phyloP scores from a whole-genome alignment of 345 rosid species.

The Cardamine resedifolia region DNA sequence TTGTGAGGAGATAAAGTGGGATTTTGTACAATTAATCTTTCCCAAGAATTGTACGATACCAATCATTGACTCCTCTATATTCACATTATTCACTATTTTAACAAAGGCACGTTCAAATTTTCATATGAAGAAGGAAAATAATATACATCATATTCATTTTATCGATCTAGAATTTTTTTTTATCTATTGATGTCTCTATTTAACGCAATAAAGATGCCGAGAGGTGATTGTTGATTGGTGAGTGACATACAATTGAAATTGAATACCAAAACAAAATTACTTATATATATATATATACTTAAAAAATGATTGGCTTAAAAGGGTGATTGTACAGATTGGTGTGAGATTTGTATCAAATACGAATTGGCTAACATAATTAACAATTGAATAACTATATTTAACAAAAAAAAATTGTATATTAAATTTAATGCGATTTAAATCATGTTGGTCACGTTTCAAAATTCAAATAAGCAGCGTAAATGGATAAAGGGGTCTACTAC shows the following conservation, averaged over 20 bases:
- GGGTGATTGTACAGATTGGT: neutral
- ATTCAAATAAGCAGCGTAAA: neutral
- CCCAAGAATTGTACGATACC: slow-evolving; percentile 19
- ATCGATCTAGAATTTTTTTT: too few species aligned
- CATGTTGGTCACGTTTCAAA: too few species aligned
- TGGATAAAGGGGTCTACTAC: neutral
- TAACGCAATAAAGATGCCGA: neutral
- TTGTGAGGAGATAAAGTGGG: slow-evolving; percentile 40
- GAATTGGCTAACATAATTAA: neutral
- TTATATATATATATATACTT: too few species aligned
- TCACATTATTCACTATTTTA: slow-evolving; percentile 10
- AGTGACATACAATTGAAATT: neutral
- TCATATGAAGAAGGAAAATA: neutral
- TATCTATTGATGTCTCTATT: too few species aligned
- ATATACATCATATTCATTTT: too few species aligned
- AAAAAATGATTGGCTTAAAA: neutral
- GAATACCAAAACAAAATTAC: neutral
- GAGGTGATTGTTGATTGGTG: neutral
- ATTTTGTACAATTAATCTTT: slow-evolving; percentile 28
- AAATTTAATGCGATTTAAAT: too few species aligned
- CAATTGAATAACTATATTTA: neutral
- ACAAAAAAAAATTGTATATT: neutral
- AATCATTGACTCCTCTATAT: slow-evolving; percentile 28
- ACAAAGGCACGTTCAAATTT: neutral
- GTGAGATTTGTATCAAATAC: neutral